Conservation (phyloP, 2,329 filamentous ascomycete species). For the Diaporthe humulicola region DNA sequence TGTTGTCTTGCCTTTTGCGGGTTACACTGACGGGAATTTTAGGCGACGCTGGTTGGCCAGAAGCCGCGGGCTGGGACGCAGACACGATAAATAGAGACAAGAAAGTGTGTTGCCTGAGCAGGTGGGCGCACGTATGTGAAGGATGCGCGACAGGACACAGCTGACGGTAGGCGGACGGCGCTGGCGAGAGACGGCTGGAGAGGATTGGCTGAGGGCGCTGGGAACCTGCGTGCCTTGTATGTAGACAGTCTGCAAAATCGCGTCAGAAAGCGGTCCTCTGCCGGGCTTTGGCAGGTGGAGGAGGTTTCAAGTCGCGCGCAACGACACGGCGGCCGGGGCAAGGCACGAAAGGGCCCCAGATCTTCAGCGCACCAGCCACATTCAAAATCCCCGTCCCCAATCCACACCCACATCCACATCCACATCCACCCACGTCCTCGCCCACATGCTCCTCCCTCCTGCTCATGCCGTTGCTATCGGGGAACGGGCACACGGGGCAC, state of each 20-base stretch:
- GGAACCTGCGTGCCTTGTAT: constrained; percentile 43
- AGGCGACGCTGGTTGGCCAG: constrained; percentile 32
- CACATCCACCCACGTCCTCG: constrained; percentile 2
- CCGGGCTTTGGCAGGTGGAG: constrained; percentile 36
- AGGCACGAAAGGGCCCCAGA: constrained; percentile 17
- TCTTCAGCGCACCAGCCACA: constrained; percentile 39
- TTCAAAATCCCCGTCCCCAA: constrained; percentile 5
- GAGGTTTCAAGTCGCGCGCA: constrained; percentile 35
- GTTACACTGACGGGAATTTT: constrained; percentile 39
- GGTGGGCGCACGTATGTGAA: background rate
- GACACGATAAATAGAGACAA: constrained; percentile 25
- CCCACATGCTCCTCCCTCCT: background rate
- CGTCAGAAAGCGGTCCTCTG: constrained; percentile 51
- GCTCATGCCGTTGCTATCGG: background rate
- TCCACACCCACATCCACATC: constrained; percentile 5
- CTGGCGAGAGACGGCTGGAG: constrained; percentile 34
- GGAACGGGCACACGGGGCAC: background rate
- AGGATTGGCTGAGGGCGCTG: constrained; percentile 47
- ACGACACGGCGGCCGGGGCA: constrained; percentile 20
- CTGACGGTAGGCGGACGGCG: constrained; percentile 31
- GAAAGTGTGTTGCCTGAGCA: constrained; percentile 10
- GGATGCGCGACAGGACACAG: constrained; percentile 27
- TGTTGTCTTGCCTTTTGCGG: constrained; percentile 37
- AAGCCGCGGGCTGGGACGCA: constrained; percentile 31
- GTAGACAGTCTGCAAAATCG: constrained; percentile 52